Evolutionary conservation across 169 alveolate species (phyloP), one percentile per base, ranked within the genome.

Genomic region (Nephromyces sp.): DNA sequence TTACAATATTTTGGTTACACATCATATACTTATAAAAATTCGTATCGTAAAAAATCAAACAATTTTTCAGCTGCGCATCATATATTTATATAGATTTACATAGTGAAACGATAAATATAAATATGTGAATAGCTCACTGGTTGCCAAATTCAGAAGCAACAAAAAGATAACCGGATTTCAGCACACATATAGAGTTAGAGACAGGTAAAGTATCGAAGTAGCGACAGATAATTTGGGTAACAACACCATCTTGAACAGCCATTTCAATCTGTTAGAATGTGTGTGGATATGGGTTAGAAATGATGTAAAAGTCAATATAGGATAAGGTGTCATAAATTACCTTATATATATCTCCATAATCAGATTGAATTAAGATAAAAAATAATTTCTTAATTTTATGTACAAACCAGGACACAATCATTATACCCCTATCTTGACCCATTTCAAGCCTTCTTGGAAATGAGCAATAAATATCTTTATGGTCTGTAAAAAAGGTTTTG

Each of bases 121-220:
- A n/a, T n/a, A n/a, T n/a, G n/a, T n/a, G n/a, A n/a, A n/a, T n/a
- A 34, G 91, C 79, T 28, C 76, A 68, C 77, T 97, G 99, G 79
- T 95, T 92, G 27, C 98, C 98, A 74, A 89, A 92, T 81, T 97
- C 99, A 57, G 97, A 89, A 0, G 98, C 97, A 8, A 95, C 97
- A 80, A 96, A 96, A 30, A 97, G 79, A 75, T 85, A 93, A 5
- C 99, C 99, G 8, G 97, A 86, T 78, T 91, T 90, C 79, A 96
- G 84, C 35, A 96, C 95, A 78, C 97, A 92, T 28, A 97, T 82
- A 24, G 97, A 82, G 35, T 73, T 75, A 32, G 83, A 89, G 21
- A 93, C 90, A 0, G 97, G 96, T 34, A 96, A 94, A 21, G 99
- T 92, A 86, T 97, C 99, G 75, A 96, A 97, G 86, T 97, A 97